phyloP scores from a whole-genome alignment of 2,329 filamentous ascomycete species.

The Sporothrix euskadiensis region DNA sequence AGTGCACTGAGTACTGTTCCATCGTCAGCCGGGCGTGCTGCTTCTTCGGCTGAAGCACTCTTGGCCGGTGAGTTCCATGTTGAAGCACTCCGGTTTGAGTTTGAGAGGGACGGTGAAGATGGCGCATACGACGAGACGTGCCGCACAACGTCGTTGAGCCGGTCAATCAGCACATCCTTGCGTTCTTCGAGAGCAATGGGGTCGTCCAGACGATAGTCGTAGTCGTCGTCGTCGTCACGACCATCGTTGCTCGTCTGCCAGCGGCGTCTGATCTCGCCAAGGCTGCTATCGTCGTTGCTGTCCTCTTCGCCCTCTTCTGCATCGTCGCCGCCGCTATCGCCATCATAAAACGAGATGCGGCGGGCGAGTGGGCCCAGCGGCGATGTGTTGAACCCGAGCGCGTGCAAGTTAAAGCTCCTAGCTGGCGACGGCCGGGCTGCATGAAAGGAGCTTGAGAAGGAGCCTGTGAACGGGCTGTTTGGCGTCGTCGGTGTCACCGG shows the following conservation, averaged over 20 bases:
- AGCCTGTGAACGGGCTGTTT: slow-evolving; percentile 32
- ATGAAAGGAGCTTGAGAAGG: slow-evolving; percentile 23
- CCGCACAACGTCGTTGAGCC: slow-evolving; percentile 44
- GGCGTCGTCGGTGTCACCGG: slow-evolving; percentile 28
- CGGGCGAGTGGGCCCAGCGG: slow-evolving; percentile 39
- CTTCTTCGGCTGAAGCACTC: background rate
- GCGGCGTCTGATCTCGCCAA: background rate
- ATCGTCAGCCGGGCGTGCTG: background rate
- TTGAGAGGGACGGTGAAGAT: slow-evolving; percentile 29
- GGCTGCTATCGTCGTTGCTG: slow-evolving; percentile 2
- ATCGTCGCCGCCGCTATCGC: slow-evolving; percentile 13
- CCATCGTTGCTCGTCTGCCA: slow-evolving; percentile 20
- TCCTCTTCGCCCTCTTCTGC: background rate
- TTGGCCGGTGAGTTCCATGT: slow-evolving; percentile 22
- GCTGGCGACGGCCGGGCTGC: slow-evolving; percentile 17
- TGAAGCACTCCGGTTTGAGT: slow-evolving; percentile 32
- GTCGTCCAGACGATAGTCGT: slow-evolving; percentile 31
- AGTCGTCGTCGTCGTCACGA: slow-evolving; percentile 15
- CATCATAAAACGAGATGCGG: slow-evolving; percentile 36
- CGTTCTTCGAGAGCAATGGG: slow-evolving; percentile 40
- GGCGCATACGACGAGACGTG: slow-evolving; percentile 38
- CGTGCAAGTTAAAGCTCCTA: slow-evolving; percentile 37
- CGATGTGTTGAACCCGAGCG: slow-evolving; percentile 37
- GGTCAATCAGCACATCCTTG: slow-evolving; percentile 51
- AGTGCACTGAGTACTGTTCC: slow-evolving; percentile 39